Base-by-base conservation (phyloP, 2,329 filamentous ascomycete species). In the Verticillium longisporum region DNA sequence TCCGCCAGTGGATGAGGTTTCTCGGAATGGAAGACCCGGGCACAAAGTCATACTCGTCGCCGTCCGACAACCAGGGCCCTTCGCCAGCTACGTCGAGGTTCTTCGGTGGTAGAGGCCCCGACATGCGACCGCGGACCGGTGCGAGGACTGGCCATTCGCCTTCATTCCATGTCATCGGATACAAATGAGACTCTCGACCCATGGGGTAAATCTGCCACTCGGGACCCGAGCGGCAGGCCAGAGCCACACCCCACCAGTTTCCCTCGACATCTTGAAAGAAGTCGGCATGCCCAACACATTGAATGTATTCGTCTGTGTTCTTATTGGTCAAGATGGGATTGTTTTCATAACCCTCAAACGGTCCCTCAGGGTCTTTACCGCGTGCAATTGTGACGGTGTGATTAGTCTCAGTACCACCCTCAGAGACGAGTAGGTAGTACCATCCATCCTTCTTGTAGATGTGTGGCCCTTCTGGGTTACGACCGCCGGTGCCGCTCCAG, bases 1-100 rank as follows among this genome's bases (percentile, higher is more conserved):
- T 81, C 4, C 85, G 76, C 75, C 83, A 85, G 73, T 83, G 76
- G 1, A 82, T 77, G 64, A 87, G 82, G 66, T 87, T 81, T 0
- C 74, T 73, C 3, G 84, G 83, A 0, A 87, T 69, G 0, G 67
- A 64, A 0, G 75, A 74, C 0, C 73, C 73, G 0, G 77, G 73
- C 7, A 70, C 64, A 66, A 86, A 86, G 31, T 78, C 74, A 55
- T 82, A 70, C 9, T 68, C 63, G 64, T 85, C 82, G 1, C 74
- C 73, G 13, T 74, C 74, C 7, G 70, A 67, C 61, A 76, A 77
- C 64, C 73, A 77, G 6, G 78, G 77, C 32, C 81, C 75, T 54
- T 70, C 58, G 1, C 72, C 72, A 2, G 66, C 56, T 18, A 74
- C 62, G 3, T 75, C 66, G 1, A 67, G 65, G 37, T 68, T 70